phyloP scores from a whole-genome alignment of 106 monocot species.

The Amphibolis antarctica region DNA sequence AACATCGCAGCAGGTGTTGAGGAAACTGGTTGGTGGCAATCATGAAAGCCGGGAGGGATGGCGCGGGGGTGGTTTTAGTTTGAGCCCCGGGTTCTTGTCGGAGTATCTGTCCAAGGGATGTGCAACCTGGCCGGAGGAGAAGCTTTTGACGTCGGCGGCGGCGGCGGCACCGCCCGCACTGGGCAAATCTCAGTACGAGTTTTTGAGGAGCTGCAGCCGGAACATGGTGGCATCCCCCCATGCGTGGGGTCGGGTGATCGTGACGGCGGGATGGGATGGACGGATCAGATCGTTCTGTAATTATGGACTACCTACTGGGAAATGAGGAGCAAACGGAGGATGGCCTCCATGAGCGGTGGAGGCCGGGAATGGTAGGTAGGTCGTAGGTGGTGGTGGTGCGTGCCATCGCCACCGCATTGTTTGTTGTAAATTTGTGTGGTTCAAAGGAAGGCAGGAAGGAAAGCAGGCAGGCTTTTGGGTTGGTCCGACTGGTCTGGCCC shows the following conservation, averaged over 20 bases:
- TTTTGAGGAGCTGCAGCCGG: constrained; percentile 24
- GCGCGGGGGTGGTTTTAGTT: neutral
- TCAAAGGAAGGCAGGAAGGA: neutral
- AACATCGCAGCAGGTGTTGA: constrained; percentile 1
- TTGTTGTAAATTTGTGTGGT: neutral
- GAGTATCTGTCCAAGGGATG: constrained; percentile 19
- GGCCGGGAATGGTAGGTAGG: neutral
- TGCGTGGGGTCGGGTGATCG: constrained; percentile 81
- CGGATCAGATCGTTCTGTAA: constrained; percentile 63
- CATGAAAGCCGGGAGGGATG: neutral
- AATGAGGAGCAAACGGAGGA: neutral
- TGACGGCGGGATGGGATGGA: constrained; percentile 77
- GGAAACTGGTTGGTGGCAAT: neutral
- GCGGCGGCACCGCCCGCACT: neutral
- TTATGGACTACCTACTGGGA: constrained; percentile 51
- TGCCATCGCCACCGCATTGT: too few relatives aligned
- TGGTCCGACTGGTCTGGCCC: too few relatives aligned
- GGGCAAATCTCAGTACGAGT: constrained; percentile 41
- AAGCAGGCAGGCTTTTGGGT: too few relatives aligned
- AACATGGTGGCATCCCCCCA: constrained; percentile 20
- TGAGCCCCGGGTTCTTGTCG: constrained; percentile 6
- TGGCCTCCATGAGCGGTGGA: neutral
- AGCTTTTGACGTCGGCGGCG: constrained; percentile 16
- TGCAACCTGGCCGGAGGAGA: constrained; percentile 63
- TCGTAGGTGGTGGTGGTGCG: neutral